Conservation (phyloP, 129 eudicot species). For the Arctium lappa region DNA sequence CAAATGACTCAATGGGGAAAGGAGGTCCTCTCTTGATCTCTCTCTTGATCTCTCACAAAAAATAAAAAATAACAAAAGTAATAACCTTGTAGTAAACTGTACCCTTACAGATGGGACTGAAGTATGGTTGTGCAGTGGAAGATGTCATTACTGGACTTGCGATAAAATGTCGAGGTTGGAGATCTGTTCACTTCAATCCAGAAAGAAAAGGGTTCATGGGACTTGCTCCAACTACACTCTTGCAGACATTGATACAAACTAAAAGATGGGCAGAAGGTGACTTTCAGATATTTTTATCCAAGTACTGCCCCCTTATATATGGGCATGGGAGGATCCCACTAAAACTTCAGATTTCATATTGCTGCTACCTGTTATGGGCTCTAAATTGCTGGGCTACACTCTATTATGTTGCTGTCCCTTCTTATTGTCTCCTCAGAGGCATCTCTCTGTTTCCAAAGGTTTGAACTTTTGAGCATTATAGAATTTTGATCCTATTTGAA, state of each 20-base stretch:
- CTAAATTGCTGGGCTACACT: slow-evolving; percentile 33
- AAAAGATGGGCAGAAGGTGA: slow-evolving; percentile 54
- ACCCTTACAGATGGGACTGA: slow-evolving; percentile 37
- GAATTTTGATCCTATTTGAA: too few species aligned
- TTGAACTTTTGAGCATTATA: neutral
- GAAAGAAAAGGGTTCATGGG: slow-evolving; percentile 40
- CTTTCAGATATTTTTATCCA: slow-evolving; percentile 30
- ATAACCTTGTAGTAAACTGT: neutral
- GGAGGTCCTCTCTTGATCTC: slow-evolving; percentile 33
- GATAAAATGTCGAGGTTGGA: slow-evolving; percentile 45
- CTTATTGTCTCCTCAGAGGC: slow-evolving; percentile 31
- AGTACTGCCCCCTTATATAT: slow-evolving; percentile 23
- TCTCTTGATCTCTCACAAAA: slow-evolving; percentile 6
- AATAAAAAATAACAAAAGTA: neutral
- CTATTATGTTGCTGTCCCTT: slow-evolving; percentile 31
- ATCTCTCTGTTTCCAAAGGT: slow-evolving; percentile 39
- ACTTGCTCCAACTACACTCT: slow-evolving; percentile 36
- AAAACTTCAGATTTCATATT: slow-evolving; percentile 34
- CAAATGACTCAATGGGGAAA: slow-evolving; percentile 42
- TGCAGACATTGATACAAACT: slow-evolving; percentile 30
- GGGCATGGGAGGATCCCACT: slow-evolving; percentile 32
- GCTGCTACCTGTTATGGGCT: slow-evolving; percentile 36
- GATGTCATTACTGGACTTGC: slow-evolving; percentile 42
- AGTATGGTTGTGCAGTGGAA: slow-evolving; percentile 44
- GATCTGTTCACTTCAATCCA: slow-evolving; percentile 35